These are phyloP conservation scores for Mucor velutinosus DNA, from an alignment of 371 early-diverging fungal genomes.

Conservation along the genomic window DNA sequence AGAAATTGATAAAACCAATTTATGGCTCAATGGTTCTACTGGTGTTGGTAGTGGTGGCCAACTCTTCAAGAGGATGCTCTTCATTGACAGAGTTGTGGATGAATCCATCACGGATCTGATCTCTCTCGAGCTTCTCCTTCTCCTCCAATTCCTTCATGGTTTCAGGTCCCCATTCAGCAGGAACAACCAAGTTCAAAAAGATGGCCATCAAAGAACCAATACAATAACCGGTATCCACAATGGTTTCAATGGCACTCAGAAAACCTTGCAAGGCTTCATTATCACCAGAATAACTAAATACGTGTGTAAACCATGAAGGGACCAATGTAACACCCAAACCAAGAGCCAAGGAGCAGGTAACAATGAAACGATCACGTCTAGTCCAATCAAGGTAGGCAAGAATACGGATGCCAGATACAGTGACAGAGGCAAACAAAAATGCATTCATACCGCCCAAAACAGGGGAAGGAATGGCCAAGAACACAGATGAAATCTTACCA, in stretches of 20 bases:
- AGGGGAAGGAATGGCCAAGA: slow-evolving; percentile 56
- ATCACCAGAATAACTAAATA: slow-evolving; percentile 56
- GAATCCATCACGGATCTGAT: slow-evolving; percentile 43
- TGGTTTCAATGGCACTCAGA: slow-evolving; percentile 57
- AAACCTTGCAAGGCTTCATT: slow-evolving; percentile 53
- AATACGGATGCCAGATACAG: slow-evolving; percentile 67
- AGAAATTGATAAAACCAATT: neutral
- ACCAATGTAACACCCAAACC: slow-evolving; percentile 61
- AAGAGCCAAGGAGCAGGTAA: slow-evolving; percentile 47
- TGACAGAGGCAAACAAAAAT: slow-evolving; percentile 62
- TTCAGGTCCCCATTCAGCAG: slow-evolving; percentile 45
- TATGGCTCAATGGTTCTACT: slow-evolving; percentile 10
- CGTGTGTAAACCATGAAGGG: slow-evolving; percentile 60
- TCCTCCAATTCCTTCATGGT: slow-evolving; percentile 37
- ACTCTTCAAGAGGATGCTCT: slow-evolving; percentile 18
- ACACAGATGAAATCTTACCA: slow-evolving; percentile 65
- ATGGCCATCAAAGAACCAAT: slow-evolving; percentile 58
- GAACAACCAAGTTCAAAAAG: slow-evolving; percentile 54
- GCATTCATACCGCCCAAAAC: slow-evolving; percentile 68
- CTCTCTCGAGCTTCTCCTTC: slow-evolving; percentile 29
- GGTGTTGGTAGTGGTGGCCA: neutral
- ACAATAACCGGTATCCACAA: slow-evolving; percentile 59
- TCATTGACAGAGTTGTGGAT: slow-evolving; percentile 24
- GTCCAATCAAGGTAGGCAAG: slow-evolving; percentile 65
- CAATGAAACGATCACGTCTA: slow-evolving; percentile 67